These are phyloP conservation scores for Ogataea hybrid DNA, from an alignment of 1,139 yeast species.

Conservation along the genomic window DNA sequence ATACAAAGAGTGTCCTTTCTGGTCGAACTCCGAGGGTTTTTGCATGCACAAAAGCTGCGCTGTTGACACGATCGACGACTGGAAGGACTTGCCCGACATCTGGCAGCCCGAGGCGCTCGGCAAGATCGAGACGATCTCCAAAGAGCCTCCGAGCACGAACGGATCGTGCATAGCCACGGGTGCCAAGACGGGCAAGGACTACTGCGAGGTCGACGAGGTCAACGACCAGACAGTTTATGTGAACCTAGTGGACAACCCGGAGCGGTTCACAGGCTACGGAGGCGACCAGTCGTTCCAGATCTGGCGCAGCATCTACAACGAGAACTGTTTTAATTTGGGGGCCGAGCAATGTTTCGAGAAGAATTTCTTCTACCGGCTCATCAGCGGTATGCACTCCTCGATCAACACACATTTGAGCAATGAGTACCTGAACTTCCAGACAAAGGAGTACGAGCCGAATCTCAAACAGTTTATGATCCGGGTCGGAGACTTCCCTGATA, in stretches of 20 bases:
- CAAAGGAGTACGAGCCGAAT: constrained; percentile 84
- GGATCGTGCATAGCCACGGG: too few species aligned
- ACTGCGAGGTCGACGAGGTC: too few species aligned
- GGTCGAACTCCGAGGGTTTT: constrained; percentile 74
- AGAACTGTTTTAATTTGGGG: too few species aligned
- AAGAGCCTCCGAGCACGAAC: too few species aligned
- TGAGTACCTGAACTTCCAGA: constrained; percentile 71
- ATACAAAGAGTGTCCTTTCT: constrained; percentile 84
- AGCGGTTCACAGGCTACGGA: too few species aligned
- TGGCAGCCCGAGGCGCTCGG: constrained; percentile 79
- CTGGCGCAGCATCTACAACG: too few species aligned
- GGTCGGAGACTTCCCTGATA: constrained; percentile 86
- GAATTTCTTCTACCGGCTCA: constrained; percentile 78
- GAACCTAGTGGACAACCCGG: too few species aligned
- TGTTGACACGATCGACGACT: constrained; percentile 63
- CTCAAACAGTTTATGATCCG: constrained; percentile 79
- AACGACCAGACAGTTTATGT: too few species aligned
- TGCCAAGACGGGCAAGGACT: too few species aligned
- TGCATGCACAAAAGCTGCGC: constrained; percentile 96
- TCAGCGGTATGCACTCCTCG: constrained; percentile 95
- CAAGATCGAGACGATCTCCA: constrained; percentile 44
- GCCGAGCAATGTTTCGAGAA: constrained; percentile 72
- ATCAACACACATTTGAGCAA: constrained; percentile 91
- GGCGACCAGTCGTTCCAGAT: too few species aligned
- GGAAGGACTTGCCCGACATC: constrained; percentile 68